Percentiles rank a stretch among this genome's conserved stretches.
Evolutionary conservation across 176 grass and related monocot genomes (phyloP).

Genomic region (Zoysia pacifica): DNA sequence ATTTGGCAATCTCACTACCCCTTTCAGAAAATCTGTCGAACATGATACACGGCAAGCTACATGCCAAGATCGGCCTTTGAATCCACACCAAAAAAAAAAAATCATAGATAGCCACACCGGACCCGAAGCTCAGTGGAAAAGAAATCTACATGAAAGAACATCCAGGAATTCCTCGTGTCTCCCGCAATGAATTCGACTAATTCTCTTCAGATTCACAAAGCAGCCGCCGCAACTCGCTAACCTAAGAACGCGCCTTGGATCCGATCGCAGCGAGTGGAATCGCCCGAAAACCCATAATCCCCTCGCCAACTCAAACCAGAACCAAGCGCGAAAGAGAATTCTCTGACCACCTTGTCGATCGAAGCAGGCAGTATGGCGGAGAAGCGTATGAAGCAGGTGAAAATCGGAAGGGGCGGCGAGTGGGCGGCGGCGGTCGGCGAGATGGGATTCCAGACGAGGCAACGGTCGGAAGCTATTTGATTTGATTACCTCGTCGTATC

Average conservation of each 20-base stretch:
- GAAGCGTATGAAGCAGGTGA: neutral
- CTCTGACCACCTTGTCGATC: too few species aligned
- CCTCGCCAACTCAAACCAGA: neutral
- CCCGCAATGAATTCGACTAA: neutral
- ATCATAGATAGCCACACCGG: too few species aligned
- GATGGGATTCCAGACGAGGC: neutral
- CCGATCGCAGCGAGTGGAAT: neutral
- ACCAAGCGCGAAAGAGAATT: neutral
- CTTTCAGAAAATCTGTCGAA: slow-evolving; percentile 16
- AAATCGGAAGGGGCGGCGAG: neutral
- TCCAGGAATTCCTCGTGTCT: neutral
- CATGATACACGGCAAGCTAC: neutral
- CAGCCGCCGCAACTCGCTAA: neutral
- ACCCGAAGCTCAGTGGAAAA: neutral
- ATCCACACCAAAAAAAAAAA: neutral
- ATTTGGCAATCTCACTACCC: neutral
- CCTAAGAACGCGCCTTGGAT: neutral
- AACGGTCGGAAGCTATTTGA: neutral
- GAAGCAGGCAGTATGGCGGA: too few species aligned
- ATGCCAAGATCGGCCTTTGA: neutral
- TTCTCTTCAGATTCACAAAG: neutral
- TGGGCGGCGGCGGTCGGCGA: neutral
- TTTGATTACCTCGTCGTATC: neutral
- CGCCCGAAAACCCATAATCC: neutral
- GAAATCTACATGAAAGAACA: neutral